Evolutionary conservation across 768 basidiomycete genomes (phyloP), one percentile per base, ranked within the genome.

Genomic region (Pleurotus tuoliensis): DNA sequence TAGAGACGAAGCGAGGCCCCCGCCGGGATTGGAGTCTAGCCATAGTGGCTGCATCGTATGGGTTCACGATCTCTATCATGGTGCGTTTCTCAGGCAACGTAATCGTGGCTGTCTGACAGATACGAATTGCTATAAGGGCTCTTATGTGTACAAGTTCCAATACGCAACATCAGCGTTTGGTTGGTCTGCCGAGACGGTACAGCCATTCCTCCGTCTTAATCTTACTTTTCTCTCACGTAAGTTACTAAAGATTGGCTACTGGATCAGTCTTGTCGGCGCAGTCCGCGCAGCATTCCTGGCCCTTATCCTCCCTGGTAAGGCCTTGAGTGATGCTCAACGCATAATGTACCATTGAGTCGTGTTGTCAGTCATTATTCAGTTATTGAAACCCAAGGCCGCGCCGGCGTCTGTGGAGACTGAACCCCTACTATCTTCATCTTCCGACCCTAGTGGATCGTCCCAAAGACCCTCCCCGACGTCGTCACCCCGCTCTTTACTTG

Each of bases 21-120:
- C 79, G 76, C 55, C 76, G 74, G 56, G 86, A 92, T 60, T 92
- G 88, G 87, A 88, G 77, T 61, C 63, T 94, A 61, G 74, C 78
- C 4, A 67, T 84, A 4, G 39, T 90, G 40, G 84, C 78, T 1
- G 54, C 79, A 39, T 79, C 75, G 4, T 84, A 80, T 64, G 84
- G 78, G 0, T 72, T 79, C 43, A 70, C 73, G 9, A 70, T 80
- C 12, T 63, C 79, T 5, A 56, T 84, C 20, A 79, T 84, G 65
- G 76, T 83, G 64, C 9, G 71, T 34, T 34, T 34, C 8, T 34
- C 11, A 11, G 30, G 30, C 8, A 34, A 34, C 30, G 30, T 34
- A 34, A 34, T 16, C 30, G 13, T 24, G 34, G 43, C 54, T 16
- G 39, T 11, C 13, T 18, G 50, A 22, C 50, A 16, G 24, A 52